These are phyloP conservation scores for Penicillium sp. DNA, from an alignment of 2,329 filamentous ascomycete species.

Conservation along the genomic window DNA sequence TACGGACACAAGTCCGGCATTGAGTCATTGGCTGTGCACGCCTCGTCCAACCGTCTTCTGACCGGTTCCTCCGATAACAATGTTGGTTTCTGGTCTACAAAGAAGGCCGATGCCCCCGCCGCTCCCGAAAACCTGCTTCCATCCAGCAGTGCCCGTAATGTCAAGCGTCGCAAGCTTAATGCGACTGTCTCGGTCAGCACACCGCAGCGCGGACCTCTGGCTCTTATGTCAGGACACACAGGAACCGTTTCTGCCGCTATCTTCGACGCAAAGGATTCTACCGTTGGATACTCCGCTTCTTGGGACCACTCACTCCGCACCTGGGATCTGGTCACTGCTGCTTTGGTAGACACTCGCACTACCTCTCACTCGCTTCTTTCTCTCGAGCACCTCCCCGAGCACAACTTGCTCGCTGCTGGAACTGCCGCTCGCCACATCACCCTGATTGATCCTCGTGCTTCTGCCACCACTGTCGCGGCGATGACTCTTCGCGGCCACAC, in stretches of 20 bases:
- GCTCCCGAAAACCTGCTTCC: constrained; percentile 71
- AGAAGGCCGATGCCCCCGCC: constrained; percentile 71
- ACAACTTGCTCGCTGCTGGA: constrained; percentile 68
- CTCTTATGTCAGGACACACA: constrained; percentile 70
- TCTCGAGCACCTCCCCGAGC: constrained; percentile 68
- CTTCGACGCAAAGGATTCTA: constrained; percentile 82
- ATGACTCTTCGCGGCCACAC: constrained; percentile 91
- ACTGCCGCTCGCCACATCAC: constrained; percentile 86
- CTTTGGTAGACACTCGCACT: constrained; percentile 76
- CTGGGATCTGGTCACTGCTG: constrained; percentile 81
- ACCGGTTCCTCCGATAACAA: constrained; percentile 81
- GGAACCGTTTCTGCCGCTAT: constrained; percentile 74
- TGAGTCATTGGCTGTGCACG: constrained; percentile 73
- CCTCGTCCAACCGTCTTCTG: constrained; percentile 72
- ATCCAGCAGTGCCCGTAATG: constrained; percentile 59
- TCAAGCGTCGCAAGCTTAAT: constrained; percentile 76
- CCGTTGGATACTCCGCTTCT: constrained; percentile 86
- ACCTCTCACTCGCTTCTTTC: constrained; percentile 82
- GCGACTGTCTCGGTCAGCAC: constrained; percentile 50
- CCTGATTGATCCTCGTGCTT: constrained; percentile 84
- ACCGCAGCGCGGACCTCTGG: constrained; percentile 75
- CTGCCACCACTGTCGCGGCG: constrained; percentile 72
- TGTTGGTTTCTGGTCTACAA: constrained; percentile 86
- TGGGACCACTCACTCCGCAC: constrained; percentile 90
- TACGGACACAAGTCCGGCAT: constrained; percentile 78